Evolutionary conservation across 495 filamentous ascomycete genomes (phyloP).

Genomic region (Podospora fimiseda): DNA sequence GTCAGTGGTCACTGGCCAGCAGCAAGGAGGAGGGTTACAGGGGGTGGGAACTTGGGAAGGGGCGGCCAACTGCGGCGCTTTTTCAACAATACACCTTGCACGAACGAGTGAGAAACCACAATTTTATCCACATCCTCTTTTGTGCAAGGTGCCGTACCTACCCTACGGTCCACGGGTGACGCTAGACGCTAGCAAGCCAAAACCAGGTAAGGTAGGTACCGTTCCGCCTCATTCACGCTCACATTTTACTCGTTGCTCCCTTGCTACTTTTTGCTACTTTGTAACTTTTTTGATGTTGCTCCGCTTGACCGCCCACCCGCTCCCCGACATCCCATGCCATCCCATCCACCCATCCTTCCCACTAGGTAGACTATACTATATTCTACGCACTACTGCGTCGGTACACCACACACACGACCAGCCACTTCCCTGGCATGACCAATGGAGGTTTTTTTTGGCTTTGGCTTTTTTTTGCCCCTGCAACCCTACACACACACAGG

Average conservation of each 20-base stretch:
- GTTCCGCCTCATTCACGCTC: conserved; percentile 1
- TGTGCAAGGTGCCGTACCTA: neutral
- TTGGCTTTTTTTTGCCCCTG: conserved; percentile 20
- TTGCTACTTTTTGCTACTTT: conserved; percentile 20
- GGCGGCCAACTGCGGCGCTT: neutral
- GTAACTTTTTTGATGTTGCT: too few relatives aligned
- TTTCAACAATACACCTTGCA: too few relatives aligned
- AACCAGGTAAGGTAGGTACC: neutral
- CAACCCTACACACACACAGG: conserved; percentile 12
- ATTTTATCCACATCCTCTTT: neutral
- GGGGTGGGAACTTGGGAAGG: neutral
- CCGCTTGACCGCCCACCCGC: conserved; percentile 28
- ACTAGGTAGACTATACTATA: neutral
- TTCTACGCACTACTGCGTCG: neutral
- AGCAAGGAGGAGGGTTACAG: too few relatives aligned
- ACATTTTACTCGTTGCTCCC: conserved; percentile 1
- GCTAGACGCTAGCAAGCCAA: conserved; percentile 6
- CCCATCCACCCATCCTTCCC: neutral
- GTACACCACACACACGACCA: conserved; percentile 5
- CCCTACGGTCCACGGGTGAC: neutral
- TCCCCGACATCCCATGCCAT: conserved; percentile 7
- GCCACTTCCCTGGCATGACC: conserved; percentile 5
- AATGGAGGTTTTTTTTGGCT: conserved; percentile 14
- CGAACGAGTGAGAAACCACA: neutral
- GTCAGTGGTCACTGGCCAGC: neutral